Conservation (phyloP, 148 eudicot genomes). For the Drosera capensis region DNA sequence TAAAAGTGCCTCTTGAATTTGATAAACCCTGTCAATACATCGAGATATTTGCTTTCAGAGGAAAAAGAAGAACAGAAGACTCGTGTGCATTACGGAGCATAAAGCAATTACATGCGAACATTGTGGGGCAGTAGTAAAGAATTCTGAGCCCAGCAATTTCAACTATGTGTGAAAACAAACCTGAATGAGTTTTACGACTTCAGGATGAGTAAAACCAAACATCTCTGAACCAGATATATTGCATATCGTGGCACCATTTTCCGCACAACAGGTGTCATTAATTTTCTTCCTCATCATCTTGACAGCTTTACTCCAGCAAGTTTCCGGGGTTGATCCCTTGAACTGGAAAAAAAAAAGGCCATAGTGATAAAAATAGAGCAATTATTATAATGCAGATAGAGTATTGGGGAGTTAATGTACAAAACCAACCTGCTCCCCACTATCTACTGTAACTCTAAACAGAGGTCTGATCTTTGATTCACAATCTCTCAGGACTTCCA, state of each 20-base stretch:
- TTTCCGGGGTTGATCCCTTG: conserved; percentile 35
- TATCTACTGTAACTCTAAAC: conserved; percentile 41
- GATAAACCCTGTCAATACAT: conserved; percentile 42
- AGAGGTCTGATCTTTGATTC: conserved; percentile 31
- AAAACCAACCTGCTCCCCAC: conserved; percentile 29
- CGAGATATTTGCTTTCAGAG: not conserved
- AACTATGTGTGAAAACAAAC: conserved; percentile 16
- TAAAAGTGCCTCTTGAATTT: conserved; percentile 19
- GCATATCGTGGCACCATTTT: conserved; percentile 13
- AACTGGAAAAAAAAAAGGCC: conserved; percentile 21
- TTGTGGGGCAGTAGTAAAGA: not conserved
- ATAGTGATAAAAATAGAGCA: not conserved
- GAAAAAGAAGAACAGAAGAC: not conserved
- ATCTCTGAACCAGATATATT: conserved; percentile 36
- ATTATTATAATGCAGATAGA: not conserved
- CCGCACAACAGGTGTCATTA: conserved; percentile 11
- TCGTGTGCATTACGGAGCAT: no score
- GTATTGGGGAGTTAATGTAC: conserved; percentile 1
- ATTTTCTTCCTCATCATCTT: conserved; percentile 26
- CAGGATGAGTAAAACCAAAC: conserved; percentile 50
- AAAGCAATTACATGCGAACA: not conserved
- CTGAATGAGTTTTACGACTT: conserved; percentile 38
- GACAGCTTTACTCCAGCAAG: conserved; percentile 49
- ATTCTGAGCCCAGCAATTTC: no score
- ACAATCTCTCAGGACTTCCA: conserved; percentile 47